Base-by-base conservation (phyloP, 148 eudicot species). In the Fagopyrum homotropicum region DNA sequence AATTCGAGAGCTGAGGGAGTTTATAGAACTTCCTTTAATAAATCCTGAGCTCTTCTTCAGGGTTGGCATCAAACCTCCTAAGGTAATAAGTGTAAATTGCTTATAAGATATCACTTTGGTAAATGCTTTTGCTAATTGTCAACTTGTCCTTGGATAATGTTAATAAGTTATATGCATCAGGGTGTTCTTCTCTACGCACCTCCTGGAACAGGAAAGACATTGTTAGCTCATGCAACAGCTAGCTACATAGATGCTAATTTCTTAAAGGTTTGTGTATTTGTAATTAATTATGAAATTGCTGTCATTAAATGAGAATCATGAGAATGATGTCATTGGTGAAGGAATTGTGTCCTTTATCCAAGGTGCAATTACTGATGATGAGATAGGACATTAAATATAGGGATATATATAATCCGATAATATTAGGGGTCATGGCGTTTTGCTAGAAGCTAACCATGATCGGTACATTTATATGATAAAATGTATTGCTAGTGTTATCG, bases 111-210 rank as follows among this genome's bases (percentile, higher is more conserved):
- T 43, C 11, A 9, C 5, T 4, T 63, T 19, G 22, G 9, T 29
- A 11, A 9, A 7, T 60, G n/a, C 61, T 17, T 59, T 59, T 6
- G 64, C 6, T 49, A 35, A 7, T 5, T 49, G 52, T 8, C 16
- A 8, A 63, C 44, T 63, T 4, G 6, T 63, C 45, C 44, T 29
- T 63, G 5, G 2, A 72, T 46, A 43, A 10, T 43, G 54, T 46
- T 72, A 54, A 16, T 72, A 54, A 47, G 12, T 43, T 47, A 66
- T n/a, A 30, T 29, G 29, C 19, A 9, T 70, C 9, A 95, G 99
- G 98, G 99, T 83, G 98, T 94, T 83, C 99, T 95, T 81, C 94
- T 95, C 9, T 95, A 95, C 82, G 99, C 98, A 50, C 99, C 99
- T 74, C 99, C 98, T 77, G 99, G 99, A 60, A 95, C 99, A 17